Conservation (phyloP, 805 yeast species). For the Candida nemodendra region DNA sequence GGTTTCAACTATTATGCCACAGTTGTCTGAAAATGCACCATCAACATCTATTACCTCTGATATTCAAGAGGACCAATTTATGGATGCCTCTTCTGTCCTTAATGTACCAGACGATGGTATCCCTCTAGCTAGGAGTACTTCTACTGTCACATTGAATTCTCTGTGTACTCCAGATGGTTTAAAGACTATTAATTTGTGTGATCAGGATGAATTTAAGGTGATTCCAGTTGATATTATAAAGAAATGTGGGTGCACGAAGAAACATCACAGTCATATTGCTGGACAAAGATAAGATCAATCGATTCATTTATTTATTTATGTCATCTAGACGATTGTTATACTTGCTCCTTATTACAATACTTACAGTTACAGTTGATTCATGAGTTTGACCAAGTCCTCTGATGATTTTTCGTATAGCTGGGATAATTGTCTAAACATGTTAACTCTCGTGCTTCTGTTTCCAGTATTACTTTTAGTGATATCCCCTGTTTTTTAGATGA, state of each 20-base stretch:
- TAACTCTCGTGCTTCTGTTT: too few relatives aligned
- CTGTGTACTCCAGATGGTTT: conserved; percentile 25
- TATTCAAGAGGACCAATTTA: conserved; percentile 3
- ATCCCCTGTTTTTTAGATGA: too few relatives aligned
- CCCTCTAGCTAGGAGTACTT: conserved; percentile 11
- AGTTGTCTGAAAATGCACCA: neutral
- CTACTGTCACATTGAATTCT: conserved; percentile 18
- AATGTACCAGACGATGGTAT: neutral
- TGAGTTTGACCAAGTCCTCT: too few relatives aligned
- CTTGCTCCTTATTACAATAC: too few relatives aligned
- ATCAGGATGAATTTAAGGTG: conserved; percentile 21
- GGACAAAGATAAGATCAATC: conserved; percentile 4
- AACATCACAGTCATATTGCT: conserved; percentile 17
- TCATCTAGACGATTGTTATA: too few relatives aligned
- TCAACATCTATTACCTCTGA: neutral
- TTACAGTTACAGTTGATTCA: too few relatives aligned
- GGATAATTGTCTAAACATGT: too few relatives aligned
- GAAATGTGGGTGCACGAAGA: conserved; percentile 23
- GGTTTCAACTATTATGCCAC: conserved; percentile 4
- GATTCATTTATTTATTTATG: too few relatives aligned
- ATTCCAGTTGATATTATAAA: conserved; percentile 26
- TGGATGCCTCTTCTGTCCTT: conserved; percentile 6
- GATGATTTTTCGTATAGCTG: too few relatives aligned
- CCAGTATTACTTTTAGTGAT: too few relatives aligned
- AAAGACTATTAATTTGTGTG: conserved; percentile 21